Evolutionary conservation across 108 stramenopile genomes (phyloP).

Genomic region (Fragilariopsis cylindrus): DNA sequence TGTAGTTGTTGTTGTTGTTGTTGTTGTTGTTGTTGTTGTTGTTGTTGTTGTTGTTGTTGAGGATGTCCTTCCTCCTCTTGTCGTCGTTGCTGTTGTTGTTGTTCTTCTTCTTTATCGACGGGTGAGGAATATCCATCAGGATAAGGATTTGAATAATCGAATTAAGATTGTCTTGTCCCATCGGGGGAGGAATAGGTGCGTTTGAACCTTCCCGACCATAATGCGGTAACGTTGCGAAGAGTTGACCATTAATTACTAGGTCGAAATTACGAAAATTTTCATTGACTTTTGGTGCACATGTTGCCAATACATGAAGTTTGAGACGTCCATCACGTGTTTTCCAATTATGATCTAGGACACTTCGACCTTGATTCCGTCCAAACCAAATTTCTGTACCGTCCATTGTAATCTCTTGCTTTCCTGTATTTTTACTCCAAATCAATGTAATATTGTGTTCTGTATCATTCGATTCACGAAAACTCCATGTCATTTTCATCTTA

Average conservation of each 20-base stretch:
- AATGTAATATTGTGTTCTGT: constrained; percentile 1
- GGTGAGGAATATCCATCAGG: constrained; percentile 16
- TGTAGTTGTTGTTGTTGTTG: background rate
- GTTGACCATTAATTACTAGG: constrained; percentile 27
- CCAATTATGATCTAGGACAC: constrained; percentile 23
- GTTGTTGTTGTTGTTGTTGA: background rate
- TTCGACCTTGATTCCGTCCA: constrained; percentile 18
- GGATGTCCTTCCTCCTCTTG: background rate
- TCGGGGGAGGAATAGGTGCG: background rate
- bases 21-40: background rate
- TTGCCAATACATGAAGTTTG: constrained; percentile 16
- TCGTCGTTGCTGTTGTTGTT: constrained; percentile 12
- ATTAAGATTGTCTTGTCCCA: background rate
- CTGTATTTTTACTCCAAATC: constrained; percentile 19
- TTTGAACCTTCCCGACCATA: background rate
- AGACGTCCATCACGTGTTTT: constrained; percentile 13
- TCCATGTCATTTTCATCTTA: constrained; percentile 22
- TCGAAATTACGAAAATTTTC: constrained; percentile 15
- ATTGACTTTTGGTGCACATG: constrained; percentile 11
- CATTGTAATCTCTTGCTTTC: constrained; percentile 21
- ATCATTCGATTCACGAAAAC: background rate
- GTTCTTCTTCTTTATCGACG: background rate
- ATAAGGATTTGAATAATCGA: constrained; percentile 26
- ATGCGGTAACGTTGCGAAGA: constrained; percentile 11
- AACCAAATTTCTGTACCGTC: constrained; percentile 23